Evolutionary conservation across 2,329 filamentous ascomycete genomes (phyloP).

Genomic region (Arthrobotrys iridis): DNA sequence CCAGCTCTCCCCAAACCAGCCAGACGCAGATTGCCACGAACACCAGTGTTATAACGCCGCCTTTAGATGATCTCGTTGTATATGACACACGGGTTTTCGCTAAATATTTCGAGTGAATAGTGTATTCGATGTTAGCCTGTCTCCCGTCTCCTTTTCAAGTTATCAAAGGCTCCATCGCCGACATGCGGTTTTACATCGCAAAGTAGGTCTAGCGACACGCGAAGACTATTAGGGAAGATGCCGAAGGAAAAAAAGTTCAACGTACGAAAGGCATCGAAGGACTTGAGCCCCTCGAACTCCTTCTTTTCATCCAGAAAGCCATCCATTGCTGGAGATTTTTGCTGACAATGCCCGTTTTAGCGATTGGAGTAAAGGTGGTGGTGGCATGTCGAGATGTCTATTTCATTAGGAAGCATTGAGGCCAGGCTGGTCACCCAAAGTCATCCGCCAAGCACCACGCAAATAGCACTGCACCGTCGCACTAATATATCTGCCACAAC

Average conservation of each 20-base stretch:
- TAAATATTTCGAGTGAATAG: constrained; percentile 61
- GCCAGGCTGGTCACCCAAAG: constrained; percentile 48
- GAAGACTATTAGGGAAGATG: not conserved
- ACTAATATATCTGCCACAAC: constrained; percentile 13
- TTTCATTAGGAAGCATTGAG: constrained; percentile 27
- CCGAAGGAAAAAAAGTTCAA: not conserved
- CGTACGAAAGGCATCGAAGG: constrained; percentile 97
- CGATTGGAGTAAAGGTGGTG: not conserved
- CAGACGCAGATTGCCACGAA: constrained; percentile 78
- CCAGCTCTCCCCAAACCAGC: constrained; percentile 80
- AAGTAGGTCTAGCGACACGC: not conserved
- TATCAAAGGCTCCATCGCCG: not conserved
- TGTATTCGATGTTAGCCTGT: constrained; percentile 1
- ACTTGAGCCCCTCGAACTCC: constrained; percentile 70
- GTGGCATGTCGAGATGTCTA: constrained; percentile 22
- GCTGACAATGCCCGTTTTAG: constrained; percentile 22
- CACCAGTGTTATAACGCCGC: constrained; percentile 88
- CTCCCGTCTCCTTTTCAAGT: not conserved
- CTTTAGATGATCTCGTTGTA: constrained; percentile 81
- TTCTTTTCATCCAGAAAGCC: constrained; percentile 56
- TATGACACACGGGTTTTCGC: constrained; percentile 97
- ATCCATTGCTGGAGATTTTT: constrained; percentile 44
- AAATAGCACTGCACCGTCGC: not conserved
- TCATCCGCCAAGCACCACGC: constrained; percentile 23
- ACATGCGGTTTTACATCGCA: not conserved